Conservation (phyloP, 1,284 basidiomycete species). For the Leccinum discolor region DNA sequence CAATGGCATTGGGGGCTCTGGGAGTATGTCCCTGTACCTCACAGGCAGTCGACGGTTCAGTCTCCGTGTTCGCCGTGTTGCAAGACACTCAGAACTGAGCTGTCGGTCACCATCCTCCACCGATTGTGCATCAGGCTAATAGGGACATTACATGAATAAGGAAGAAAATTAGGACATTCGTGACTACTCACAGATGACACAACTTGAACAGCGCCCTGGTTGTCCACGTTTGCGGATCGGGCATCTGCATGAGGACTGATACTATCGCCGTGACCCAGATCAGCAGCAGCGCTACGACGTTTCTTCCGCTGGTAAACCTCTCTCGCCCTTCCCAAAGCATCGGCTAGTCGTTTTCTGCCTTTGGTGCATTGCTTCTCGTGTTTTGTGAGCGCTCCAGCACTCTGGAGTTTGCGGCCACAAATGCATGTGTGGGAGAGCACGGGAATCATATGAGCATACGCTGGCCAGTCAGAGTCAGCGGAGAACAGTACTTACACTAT, state of each 20-base stretch:
- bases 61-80: no score
- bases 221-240: background rate
- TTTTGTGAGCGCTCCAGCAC: background rate
- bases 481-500: no score
- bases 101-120: no score
- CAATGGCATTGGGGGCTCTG: no score
- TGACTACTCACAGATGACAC: background rate
- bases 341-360: background rate
- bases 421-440: background rate
- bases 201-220: background rate
- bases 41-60: no score
- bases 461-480: no score
- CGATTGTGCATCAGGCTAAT: no score
- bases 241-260: background rate
- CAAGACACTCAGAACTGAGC: no score
- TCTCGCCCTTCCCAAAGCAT: background rate
- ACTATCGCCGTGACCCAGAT: background rate
- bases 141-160: no score
- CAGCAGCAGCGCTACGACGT: background rate
- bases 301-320: background rate
- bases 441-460: no score
- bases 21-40: no score
- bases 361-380: background rate
- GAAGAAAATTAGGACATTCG: no score
- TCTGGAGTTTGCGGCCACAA: background rate